Evolutionary conservation across 2,329 filamentous ascomycete species (phyloP), one percentile per base, ranked within the genome.

Genomic region (Calycina marina): DNA sequence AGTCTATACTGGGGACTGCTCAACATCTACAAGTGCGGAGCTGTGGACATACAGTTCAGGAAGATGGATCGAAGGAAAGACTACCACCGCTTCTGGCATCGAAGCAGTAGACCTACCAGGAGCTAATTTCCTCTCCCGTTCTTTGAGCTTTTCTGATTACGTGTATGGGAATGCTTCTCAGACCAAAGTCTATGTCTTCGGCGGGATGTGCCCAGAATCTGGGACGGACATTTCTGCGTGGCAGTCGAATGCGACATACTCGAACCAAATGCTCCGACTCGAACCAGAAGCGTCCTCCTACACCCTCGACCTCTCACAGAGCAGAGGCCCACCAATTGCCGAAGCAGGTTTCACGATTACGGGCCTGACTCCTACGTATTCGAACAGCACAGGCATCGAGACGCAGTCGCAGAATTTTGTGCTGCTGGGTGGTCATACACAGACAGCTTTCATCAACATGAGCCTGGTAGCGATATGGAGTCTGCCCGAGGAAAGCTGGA

Each of bases 261-360:
- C 83, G 2, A 84, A 84, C 48, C 60, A 66, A 13, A 86, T 93
- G 79, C 56, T 83, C 36, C 69, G 67, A 15, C 55, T 88, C n/a
- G 54, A 66, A 0, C 62, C 57, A 26, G 51, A 40, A 51, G 32
- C 10, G 17, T 36, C 40, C 10, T 39, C 45, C 1, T 69, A 67
- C 45, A 50, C 60, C 6, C 45, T 67, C 5, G 59, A 58, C 12
- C 49, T 65, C 3, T 61, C 63, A 1, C 55, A 63, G 4, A 45
- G 39, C 24, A 61, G 60, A 35, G 61, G 69, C 28, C 55, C 78
- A 48, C 80, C 82, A 0, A 69, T 86, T 26, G 67, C 84, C 2
- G 84, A 92, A 56, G 88, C 88, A 6, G 88, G 88, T 6, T 92
- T 93, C 56, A 78, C 76, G 1, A 69, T 93, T 31, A 93, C 86